Evolutionary conservation across 2,329 filamentous ascomycete species (phyloP).

Genomic region (Tolypocladium pustulatum): DNA sequence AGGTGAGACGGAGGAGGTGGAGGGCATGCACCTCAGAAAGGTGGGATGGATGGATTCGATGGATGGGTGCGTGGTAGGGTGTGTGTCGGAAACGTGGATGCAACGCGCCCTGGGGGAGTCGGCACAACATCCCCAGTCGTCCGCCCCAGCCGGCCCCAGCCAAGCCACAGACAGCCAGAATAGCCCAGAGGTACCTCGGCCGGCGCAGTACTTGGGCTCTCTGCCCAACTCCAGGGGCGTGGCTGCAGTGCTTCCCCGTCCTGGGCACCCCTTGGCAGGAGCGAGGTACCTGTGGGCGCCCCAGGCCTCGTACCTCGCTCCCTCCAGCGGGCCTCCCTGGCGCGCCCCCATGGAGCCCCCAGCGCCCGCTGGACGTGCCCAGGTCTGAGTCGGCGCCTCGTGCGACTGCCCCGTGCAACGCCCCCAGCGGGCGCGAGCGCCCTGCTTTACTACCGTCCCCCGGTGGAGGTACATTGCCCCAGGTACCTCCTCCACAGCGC

Average conservation of each 20-base stretch:
- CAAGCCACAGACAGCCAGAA: slow-evolving; percentile 4
- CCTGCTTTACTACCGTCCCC: neutral
- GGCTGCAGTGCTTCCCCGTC: neutral
- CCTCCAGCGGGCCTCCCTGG: neutral
- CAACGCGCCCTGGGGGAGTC: slow-evolving; percentile 1
- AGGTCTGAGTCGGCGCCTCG: neutral
- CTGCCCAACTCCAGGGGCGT: neutral
- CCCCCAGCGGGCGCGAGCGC: neutral
- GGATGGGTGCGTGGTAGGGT: neutral
- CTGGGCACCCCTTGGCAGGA: neutral
- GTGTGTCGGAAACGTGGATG: neutral
- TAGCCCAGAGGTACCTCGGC: slow-evolving; percentile 2
- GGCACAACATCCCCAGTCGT: slow-evolving; percentile 2
- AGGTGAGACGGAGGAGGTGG: neutral
- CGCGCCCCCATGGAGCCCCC: neutral
- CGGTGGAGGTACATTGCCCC: slow-evolving; percentile 6
- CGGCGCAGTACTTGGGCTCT: neutral
- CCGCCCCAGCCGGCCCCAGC: slow-evolving; percentile 4
- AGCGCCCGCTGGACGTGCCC: neutral
- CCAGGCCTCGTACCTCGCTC: neutral
- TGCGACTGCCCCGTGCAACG: neutral
- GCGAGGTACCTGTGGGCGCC: neutral
- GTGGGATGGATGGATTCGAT: neutral
- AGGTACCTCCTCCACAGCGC: neutral
- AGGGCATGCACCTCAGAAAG: neutral